A percentile compares a stretch with the other conserved stretches of the same genome.
Evolutionary conservation across 441 rosid genomes (phyloP).

Genomic region (Croton laevigatus): DNA sequence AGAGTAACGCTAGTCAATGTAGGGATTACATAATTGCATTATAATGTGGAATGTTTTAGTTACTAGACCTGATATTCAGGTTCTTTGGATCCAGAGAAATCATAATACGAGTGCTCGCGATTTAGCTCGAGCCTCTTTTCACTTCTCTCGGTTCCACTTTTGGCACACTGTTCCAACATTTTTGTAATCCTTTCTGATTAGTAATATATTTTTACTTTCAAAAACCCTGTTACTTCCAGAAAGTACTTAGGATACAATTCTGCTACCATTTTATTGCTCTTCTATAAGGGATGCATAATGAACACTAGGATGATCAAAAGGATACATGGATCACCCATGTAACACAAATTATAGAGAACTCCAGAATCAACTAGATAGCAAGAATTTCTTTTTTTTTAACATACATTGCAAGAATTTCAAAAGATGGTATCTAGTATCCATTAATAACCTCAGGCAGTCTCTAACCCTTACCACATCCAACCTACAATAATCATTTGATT

Average conservation of each 20-base stretch:
- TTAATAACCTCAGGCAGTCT: background rate
- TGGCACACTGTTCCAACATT: no score
- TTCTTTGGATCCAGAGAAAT: no score
- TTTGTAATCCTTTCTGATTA: no score
- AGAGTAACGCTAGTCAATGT: background rate
- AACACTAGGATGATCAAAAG: background rate
- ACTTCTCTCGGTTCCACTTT: no score
- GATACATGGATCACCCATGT: background rate
- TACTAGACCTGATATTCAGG: no score
- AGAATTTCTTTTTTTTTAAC: background rate
- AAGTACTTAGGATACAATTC: background rate
- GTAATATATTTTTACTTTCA: no score
- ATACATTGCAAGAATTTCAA: no score
- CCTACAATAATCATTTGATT: background rate
- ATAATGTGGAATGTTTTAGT: background rate
- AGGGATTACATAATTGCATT: background rate
- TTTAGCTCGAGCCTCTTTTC: no score
- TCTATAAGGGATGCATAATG: background rate
- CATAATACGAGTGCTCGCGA: no score
- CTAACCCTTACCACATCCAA: background rate
- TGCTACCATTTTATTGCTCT: background rate
- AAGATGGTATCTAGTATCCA: background rate
- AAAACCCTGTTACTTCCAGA: background rate
- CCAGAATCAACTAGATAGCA: background rate
- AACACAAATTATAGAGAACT: background rate